Evolutionary conservation across 2,329 filamentous ascomycete genomes (phyloP).

Genomic region (Sporothrix pallida): DNA sequence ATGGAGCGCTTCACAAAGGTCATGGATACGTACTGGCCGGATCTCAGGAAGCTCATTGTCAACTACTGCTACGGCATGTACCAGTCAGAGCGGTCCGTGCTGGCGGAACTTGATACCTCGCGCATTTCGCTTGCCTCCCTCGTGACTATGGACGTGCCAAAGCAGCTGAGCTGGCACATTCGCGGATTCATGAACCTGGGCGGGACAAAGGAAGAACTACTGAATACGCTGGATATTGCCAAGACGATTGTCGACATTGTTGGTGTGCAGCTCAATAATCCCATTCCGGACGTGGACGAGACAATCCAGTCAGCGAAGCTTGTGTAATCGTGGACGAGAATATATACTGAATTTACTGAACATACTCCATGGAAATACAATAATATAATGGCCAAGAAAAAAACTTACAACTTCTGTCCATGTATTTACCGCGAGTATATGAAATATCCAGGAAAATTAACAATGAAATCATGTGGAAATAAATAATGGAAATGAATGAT

Average conservation of each 20-base stretch:
- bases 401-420: no score
- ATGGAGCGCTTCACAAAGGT: neutral
- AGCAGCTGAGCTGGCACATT: neutral
- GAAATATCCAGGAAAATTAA: no score
- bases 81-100: neutral
- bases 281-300: neutral
- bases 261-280: neutral
- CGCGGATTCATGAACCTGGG: neutral
- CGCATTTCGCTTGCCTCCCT: neutral
- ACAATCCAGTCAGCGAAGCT: neutral
- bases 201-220: neutral
- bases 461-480: no score
- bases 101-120: neutral
- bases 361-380: no score
- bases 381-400: no score
- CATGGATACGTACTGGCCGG: neutral
- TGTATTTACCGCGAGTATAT: no score
- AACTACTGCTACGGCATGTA: slow-evolving; percentile 8
- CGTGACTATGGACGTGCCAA: neutral
- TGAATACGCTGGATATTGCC: neutral
- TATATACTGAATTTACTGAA: no score
- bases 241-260: neutral
- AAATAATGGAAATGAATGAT: no score
- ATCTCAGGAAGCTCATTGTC: neutral
- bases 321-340: neutral